Evolutionary conservation across 495 filamentous ascomycete genomes (phyloP).

Genomic region (Clavariopsis aquatica): DNA sequence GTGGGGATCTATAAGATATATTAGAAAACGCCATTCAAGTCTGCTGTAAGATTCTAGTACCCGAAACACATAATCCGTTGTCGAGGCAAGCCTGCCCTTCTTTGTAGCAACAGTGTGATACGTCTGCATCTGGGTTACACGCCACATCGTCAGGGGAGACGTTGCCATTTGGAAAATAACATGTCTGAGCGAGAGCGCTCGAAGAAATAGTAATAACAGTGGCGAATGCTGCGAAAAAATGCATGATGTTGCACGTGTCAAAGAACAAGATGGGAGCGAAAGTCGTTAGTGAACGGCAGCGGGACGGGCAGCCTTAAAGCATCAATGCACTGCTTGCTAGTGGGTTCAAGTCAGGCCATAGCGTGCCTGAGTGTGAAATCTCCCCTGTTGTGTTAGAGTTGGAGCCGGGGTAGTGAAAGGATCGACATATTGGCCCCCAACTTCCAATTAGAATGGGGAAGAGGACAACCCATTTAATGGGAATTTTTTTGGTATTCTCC

Average conservation of each 20-base stretch:
- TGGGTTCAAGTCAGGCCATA: not conserved
- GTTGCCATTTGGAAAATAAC: constrained; percentile 10
- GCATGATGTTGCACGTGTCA: constrained; percentile 8
- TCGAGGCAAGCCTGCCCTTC: constrained; percentile 29
- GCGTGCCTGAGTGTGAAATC: not conserved
- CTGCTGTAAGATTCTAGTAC: not conserved
- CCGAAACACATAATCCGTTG: constrained; percentile 31
- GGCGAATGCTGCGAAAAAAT: constrained; percentile 1
- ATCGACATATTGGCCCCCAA: not conserved
- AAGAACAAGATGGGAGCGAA: not conserved
- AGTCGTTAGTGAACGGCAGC: not conserved
- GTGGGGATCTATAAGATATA: constrained; percentile 14
- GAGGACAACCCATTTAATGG: too few species aligned
- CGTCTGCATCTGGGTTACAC: constrained; percentile 24
- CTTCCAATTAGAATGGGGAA: not conserved
- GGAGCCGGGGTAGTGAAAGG: not conserved
- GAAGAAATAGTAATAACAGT: constrained; percentile 10
- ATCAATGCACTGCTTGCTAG: constrained; percentile 2
- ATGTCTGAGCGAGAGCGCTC: constrained; percentile 8
- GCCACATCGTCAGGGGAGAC: constrained; percentile 5
- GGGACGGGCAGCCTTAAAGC: constrained; percentile 10
- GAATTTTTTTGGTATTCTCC: not conserved
- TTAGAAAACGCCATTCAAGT: not conserved
- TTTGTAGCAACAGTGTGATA: constrained; percentile 25
- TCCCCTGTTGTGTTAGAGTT: not conserved